Percentiles rank a stretch among this genome's conserved stretches.
phyloP scores from a whole-genome alignment of 108 stramenopile species.

The Cyclostephanos tholiformis region DNA sequence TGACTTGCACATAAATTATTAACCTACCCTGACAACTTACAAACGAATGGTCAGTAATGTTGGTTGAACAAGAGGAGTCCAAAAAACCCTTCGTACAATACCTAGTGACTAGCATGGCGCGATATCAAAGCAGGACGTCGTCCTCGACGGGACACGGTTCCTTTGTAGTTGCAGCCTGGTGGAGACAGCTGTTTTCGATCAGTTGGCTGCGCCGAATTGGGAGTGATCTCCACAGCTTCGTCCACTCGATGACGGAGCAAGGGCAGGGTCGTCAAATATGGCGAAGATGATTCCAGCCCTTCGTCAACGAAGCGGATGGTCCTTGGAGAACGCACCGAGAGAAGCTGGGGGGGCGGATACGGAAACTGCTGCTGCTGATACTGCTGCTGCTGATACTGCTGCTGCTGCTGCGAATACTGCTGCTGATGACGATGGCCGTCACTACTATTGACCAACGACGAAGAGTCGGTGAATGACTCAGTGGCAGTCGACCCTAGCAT shows the following conservation, averaged over 20 bases:
- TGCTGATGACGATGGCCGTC: not conserved
- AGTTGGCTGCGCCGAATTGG: too few relatives aligned
- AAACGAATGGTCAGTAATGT: too few relatives aligned
- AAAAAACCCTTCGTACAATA: too few relatives aligned
- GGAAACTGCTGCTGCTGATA: not conserved
- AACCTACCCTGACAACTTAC: too few relatives aligned
- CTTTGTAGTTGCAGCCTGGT: not conserved
- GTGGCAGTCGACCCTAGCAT: not conserved
- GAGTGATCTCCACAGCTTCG: not conserved
- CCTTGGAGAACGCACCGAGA: not conserved
- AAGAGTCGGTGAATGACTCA: not conserved
- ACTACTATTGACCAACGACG: not conserved
- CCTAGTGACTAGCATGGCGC: not conserved
- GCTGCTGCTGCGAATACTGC: not conserved
- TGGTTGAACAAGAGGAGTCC: too few relatives aligned
- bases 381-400: not conserved
- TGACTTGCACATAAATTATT: too few relatives aligned
- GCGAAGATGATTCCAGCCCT: not conserved
- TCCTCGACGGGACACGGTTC: conserved; percentile 1
- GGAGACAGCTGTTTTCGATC: not conserved
- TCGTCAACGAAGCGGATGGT: conserved; percentile 10
- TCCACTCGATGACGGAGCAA: not conserved
- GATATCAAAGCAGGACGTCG: conserved; percentile 13
- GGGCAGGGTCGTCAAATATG: not conserved
- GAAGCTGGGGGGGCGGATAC: not conserved